These are phyloP conservation scores for Recurvomyces mirabilis DNA, from an alignment of 495 filamentous ascomycete genomes.

Conservation along the genomic window DNA sequence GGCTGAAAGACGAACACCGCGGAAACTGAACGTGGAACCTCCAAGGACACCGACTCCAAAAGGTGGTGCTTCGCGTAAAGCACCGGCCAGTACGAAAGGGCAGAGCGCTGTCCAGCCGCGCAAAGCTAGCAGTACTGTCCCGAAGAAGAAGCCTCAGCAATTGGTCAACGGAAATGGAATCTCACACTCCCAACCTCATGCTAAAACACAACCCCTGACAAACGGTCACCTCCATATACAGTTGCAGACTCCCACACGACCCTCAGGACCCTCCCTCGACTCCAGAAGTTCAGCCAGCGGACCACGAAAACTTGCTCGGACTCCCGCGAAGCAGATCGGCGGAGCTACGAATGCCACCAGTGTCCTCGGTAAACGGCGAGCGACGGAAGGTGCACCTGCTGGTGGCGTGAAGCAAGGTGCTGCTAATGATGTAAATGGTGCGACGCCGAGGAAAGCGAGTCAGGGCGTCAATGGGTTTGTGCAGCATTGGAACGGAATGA, in stretches of 20 bases:
- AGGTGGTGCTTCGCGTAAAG: no score
- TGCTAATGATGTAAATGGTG: neutral
- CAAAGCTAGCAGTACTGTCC: no score
- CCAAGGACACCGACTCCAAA: conserved; percentile 1
- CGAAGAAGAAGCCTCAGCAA: no score
- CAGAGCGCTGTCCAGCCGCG: neutral
- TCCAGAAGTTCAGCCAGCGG: neutral
- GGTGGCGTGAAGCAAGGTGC: neutral
- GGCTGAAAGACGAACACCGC: conserved; percentile 12
- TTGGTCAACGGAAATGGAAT: no score
- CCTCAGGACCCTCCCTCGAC: neutral
- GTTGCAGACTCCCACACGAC: neutral
- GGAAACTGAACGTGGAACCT: conserved; percentile 9
- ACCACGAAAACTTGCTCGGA: neutral
- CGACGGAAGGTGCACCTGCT: neutral
- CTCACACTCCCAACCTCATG: no score
- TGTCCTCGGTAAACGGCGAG: conserved; percentile 5
- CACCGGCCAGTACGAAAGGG: neutral
- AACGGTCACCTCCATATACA: neutral
- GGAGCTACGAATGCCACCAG: neutral
- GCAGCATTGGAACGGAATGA: conserved; percentile 8
- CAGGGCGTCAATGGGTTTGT: conserved; percentile 12
- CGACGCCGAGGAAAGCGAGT: neutral
- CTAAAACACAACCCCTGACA: neutral
- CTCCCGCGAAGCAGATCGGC: conserved; percentile 3